phyloP scores from a whole-genome alignment of 345 rosid species.

The Noccaea caerulescens region DNA sequence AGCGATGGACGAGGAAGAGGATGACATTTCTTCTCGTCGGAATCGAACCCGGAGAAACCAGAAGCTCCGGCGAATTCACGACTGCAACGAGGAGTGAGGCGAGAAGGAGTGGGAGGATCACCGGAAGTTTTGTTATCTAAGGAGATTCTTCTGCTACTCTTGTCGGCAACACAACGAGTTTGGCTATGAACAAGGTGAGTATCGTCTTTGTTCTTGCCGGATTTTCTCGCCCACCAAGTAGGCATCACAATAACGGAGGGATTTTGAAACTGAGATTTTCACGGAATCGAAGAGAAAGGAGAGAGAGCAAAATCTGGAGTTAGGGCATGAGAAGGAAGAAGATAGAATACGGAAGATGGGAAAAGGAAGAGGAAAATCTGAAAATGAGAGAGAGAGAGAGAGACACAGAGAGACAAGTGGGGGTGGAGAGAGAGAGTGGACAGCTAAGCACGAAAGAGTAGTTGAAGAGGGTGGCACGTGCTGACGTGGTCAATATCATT shows the following conservation, averaged over 20 bases:
- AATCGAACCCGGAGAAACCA: conserved; percentile 74
- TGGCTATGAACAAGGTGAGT: conserved; percentile 33
- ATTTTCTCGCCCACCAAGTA: conserved; percentile 78
- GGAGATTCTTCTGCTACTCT: conserved; percentile 39
- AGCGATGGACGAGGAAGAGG: conserved; percentile 78
- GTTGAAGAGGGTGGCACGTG: conserved; percentile 26
- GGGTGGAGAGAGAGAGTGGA: conserved; percentile 21
- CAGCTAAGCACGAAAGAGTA: conserved; percentile 41
- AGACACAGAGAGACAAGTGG: conserved; percentile 7
- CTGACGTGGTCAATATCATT: conserved; percentile 29
- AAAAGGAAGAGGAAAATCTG: not conserved
- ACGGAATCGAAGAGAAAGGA: not conserved
- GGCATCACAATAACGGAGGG: conserved; percentile 52
- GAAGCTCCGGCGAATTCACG: conserved; percentile 59
- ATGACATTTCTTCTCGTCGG: conserved; percentile 68
- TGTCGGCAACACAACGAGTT: conserved; percentile 22
- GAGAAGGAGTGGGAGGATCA: conserved; percentile 42
- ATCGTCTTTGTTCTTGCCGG: conserved; percentile 62
- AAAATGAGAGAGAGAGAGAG: conserved; percentile 17
- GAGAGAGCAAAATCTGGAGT: conserved; percentile 5
- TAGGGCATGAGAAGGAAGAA: conserved; percentile 37
- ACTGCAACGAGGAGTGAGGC: conserved; percentile 57
- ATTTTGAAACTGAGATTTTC: not conserved
- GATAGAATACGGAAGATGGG: conserved; percentile 38
- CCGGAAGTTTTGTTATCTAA: conserved; percentile 45